Base-by-base conservation (phyloP, 148 eudicot genomes). In the Tetragonia tetragonoides region DNA sequence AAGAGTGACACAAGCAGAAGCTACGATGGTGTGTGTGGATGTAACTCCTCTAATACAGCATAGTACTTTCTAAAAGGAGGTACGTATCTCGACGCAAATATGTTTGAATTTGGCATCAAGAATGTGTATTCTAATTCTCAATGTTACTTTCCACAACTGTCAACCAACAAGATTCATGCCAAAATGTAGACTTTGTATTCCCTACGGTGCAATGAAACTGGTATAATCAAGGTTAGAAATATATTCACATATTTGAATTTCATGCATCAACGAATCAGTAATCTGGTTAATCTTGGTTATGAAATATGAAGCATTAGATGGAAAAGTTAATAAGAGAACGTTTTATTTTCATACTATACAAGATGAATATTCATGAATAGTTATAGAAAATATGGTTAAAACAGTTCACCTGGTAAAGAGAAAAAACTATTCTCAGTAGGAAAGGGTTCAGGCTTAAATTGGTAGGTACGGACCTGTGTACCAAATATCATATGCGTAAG, bases 391-490 rank as follows among this genome's bases (percentile, higher is more conserved):
- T 65, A 62, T 72, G 51, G 61, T 53, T 44, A 70, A 39, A 76
- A 62, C 57, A 72, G 44, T 7, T 72, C 85, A 93, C 96, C 97
- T 87, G 86, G 85, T 75, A 89, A 78, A 66, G 90, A 84, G 78
- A 89, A 56, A 65, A 91, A 87, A 40, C 81, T 84, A 90, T 41
- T 83, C 40, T 85, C 96, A 66, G 81, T 46, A 74, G 87, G 73
- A 72, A 88, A 87, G 47, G 90, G 82, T 83, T 95, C 98, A 14
- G 94, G 83, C 85, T 95, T 95, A 20, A 95, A 81, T 57, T 85
- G 87, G 80, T 86, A 87, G 63, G 89, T 84, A 59, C 90, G 89
- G 73, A 92, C 90, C 98, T 95, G 90, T 74, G 17, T 61, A 77
- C 59, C 81, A 54, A 28, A 28, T 28, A 28, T 28, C 34, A 28